Evolutionary conservation across 768 basidiomycete species (phyloP).

Genomic region (Leccinum fibrillosum): DNA sequence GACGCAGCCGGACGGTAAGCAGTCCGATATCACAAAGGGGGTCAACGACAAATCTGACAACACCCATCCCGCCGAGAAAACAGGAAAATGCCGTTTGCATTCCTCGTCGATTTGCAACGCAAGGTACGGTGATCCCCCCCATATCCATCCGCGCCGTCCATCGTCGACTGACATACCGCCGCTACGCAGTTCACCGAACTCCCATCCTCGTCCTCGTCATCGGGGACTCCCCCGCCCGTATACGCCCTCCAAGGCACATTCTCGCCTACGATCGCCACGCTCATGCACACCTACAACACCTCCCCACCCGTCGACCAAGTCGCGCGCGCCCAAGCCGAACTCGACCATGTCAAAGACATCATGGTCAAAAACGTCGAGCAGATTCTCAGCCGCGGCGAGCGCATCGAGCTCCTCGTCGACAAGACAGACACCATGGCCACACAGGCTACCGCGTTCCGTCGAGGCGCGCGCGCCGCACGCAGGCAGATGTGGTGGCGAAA

Average conservation of each 20-base stretch:
- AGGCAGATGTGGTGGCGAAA: constrained; percentile 92
- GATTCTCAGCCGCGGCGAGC: constrained; percentile 89
- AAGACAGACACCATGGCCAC: constrained; percentile 96
- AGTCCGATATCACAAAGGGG: neutral
- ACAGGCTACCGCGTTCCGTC: constrained; percentile 89
- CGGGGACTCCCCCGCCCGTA: constrained; percentile 38
- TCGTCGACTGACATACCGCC: neutral
- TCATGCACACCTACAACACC: constrained; percentile 89
- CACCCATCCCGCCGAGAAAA: neutral
- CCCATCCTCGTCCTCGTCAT: constrained; percentile 54
- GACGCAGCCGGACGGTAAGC: constrained; percentile 84
- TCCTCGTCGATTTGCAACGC: constrained; percentile 81
- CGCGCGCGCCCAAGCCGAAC: constrained; percentile 82
- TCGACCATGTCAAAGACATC: constrained; percentile 90
- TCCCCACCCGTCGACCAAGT: constrained; percentile 86
- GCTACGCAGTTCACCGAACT: constrained; percentile 51
- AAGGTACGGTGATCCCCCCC: constrained; percentile 41
- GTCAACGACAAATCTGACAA: neutral
- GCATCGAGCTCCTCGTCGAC: constrained; percentile 93
- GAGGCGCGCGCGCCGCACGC: constrained; percentile 80
- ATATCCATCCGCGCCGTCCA: neutral
- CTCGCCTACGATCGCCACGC: constrained; percentile 61
- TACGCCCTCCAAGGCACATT: constrained; percentile 72
- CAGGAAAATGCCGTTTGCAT: constrained; percentile 92
- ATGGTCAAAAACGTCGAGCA: constrained; percentile 99